These are phyloP conservation scores for Fusarium acutatum DNA, from an alignment of 2,329 filamentous ascomycete genomes.

Conservation along the genomic window DNA sequence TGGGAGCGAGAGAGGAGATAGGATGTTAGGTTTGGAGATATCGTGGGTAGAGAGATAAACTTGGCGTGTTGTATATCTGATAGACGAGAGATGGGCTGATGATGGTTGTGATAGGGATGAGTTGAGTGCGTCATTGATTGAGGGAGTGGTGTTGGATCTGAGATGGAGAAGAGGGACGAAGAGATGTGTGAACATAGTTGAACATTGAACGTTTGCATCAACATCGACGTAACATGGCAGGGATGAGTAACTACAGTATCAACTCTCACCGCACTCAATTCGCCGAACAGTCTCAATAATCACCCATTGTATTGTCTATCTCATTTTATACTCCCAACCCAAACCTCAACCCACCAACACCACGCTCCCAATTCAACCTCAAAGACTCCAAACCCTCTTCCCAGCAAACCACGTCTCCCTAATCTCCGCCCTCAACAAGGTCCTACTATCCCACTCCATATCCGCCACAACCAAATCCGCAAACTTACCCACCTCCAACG, in stretches of 20 bases:
- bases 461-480: constrained; percentile 62
- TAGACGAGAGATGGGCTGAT: background rate
- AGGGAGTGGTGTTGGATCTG: background rate
- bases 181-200: background rate
- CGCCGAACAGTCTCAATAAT: background rate
- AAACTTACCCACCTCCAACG: constrained; percentile 58
- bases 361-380: background rate
- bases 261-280: background rate
- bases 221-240: background rate
- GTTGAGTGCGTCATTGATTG: constrained; percentile 1
- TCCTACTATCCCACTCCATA: constrained; percentile 58
- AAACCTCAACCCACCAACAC: background rate
- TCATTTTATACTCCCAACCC: constrained; percentile 8
- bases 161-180: background rate
- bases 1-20: constrained; percentile 29
- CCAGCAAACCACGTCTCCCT: constrained; percentile 64
- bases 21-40: constrained; percentile 18
- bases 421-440: constrained; percentile 56
- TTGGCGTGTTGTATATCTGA: constrained; percentile 7
- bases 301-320: background rate
- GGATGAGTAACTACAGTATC: too few species aligned
- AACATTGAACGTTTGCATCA: background rate
- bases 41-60: background rate
- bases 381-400: constrained; percentile 47
- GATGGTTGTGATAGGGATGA: background rate